Conservation (phyloP, 2,329 filamentous ascomycete genomes). For the Aspergillus bombycis region DNA sequence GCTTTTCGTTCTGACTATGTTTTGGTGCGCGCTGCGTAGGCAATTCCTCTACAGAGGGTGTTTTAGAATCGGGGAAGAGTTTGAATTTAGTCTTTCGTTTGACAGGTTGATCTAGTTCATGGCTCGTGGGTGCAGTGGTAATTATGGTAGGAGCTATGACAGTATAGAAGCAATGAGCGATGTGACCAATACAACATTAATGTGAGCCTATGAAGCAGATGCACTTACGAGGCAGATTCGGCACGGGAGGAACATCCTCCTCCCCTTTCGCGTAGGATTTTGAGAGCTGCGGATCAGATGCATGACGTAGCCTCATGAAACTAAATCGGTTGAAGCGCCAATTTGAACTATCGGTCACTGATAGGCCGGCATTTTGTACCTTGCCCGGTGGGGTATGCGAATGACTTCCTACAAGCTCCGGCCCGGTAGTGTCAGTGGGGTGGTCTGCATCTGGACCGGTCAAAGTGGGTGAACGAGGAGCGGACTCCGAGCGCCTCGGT, state of each 20-base stretch:
- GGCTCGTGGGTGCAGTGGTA: slow-evolving; percentile 82
- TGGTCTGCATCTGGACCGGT: slow-evolving; percentile 22
- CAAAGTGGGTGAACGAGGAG: slow-evolving; percentile 30
- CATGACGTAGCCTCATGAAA: slow-evolving; percentile 83
- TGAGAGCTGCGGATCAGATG: slow-evolving; percentile 87
- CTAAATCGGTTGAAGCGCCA: slow-evolving; percentile 57
- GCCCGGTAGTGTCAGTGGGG: slow-evolving; percentile 11
- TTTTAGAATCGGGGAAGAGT: slow-evolving; percentile 37
- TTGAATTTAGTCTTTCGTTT: slow-evolving; percentile 47
- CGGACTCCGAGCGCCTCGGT: slow-evolving; percentile 40
- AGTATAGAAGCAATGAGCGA: slow-evolving; percentile 22
- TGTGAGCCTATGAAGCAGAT: background rate
- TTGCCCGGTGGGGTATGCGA: slow-evolving; percentile 20
- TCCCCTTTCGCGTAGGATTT: slow-evolving; percentile 68
- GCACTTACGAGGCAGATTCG: slow-evolving; percentile 43
- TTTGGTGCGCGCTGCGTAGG: slow-evolving; percentile 18
- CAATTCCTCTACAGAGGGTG: slow-evolving; percentile 36
- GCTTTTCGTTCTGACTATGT: slow-evolving; percentile 17
- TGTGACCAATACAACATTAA: background rate
- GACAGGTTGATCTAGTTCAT: slow-evolving; percentile 54
- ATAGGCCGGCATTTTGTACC: slow-evolving; percentile 20
- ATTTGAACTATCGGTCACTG: slow-evolving; percentile 27
- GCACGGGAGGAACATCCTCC: slow-evolving; percentile 54
- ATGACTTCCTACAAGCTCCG: slow-evolving; percentile 19
- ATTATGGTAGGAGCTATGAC: slow-evolving; percentile 70